Evolutionary conservation across 495 filamentous ascomycete species (phyloP), one percentile per base, ranked within the genome.

Genomic region (Talaromyces wortmannii): DNA sequence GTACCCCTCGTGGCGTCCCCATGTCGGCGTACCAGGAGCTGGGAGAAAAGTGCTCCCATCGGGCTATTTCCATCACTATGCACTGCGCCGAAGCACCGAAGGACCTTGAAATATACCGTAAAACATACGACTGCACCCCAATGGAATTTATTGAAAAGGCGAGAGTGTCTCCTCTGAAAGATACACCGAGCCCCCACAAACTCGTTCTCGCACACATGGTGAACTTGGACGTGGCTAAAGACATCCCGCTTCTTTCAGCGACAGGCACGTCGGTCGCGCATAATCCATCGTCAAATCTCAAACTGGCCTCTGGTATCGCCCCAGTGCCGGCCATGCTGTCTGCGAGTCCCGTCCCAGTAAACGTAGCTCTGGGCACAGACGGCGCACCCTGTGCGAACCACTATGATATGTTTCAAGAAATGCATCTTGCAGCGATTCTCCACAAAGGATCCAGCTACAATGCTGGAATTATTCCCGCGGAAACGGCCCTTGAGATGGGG

Each of bases 331-430:
- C 61, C 17, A 63, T 73, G 48, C 55, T 75, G 4, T 50, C 67
- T 36, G 12, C 33, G 33, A 12, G 33, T n/a, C n/a, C n/a, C n/a
- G 33, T 36, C 33, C 44, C 11, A 2, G 31, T 2, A 31, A 80
- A 77, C 44, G 67, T 76, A 17, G 69, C 67, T 0, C 57, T 78
- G 0, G 77, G 71, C 11, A 78, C 78, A 3, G 74, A 80, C 45
- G 77, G 77, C 4, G 77, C 76, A 2, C 77, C 77, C 0, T 80
- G 77, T 61, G 75, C 77, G 48, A 80, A 80, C 57, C 71, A 69
- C 31, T 74, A 70, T 43, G 77, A 80, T 55, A 57, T 80, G 13
- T 54, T 80, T 30, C 76, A 78, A 55, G 77, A 80, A 58, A 78
- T 78, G 73, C 75, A 77, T 40, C 66, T 80, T 0, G 74, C 76